Conservation (phyloP, 2,329 filamentous ascomycete species). For the Arthrinium puccinioides region DNA sequence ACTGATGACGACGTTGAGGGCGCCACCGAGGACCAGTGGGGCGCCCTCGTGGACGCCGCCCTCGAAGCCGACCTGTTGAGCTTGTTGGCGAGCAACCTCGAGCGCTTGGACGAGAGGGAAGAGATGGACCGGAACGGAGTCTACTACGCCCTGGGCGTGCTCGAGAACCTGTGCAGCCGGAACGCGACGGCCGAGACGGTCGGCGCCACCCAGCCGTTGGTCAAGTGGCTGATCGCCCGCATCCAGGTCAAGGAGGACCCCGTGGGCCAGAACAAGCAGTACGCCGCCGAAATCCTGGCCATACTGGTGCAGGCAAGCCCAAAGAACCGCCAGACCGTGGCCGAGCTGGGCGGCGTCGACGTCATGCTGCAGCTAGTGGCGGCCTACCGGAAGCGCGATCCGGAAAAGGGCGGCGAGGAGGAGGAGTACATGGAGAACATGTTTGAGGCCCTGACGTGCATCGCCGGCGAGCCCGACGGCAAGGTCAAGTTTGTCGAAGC, state of each 20-base stretch:
- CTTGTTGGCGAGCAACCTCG: constrained; percentile 70
- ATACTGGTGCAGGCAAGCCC: constrained; percentile 75
- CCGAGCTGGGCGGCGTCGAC: constrained; percentile 66
- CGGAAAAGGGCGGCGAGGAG: constrained; percentile 76
- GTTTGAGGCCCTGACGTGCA: constrained; percentile 77
- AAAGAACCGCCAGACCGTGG: constrained; percentile 56
- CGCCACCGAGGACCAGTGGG: constrained; percentile 30
- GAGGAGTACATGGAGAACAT: constrained; percentile 94
- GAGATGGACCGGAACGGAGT: constrained; percentile 73
- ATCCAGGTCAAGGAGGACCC: constrained; percentile 61
- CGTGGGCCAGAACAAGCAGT: constrained; percentile 88
- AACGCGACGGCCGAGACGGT: constrained; percentile 58
- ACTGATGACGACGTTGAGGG: constrained; percentile 85
- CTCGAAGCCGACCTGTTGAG: constrained; percentile 65
- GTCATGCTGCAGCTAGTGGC: constrained; percentile 75
- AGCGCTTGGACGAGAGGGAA: constrained; percentile 67
- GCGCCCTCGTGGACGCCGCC: constrained; percentile 44
- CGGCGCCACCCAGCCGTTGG: constrained; percentile 57
- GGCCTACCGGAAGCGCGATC: constrained; percentile 78
- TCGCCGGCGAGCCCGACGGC: constrained; percentile 67
- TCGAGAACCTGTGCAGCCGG: constrained; percentile 81
- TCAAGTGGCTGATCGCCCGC: constrained; percentile 72
- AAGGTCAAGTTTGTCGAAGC: constrained; percentile 80
- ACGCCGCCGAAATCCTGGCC: constrained; percentile 83
- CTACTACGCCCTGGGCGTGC: constrained; percentile 73